Evolutionary conservation across 2,329 filamentous ascomycete species (phyloP).

Genomic region (Ophidiomyces ophidiicola): DNA sequence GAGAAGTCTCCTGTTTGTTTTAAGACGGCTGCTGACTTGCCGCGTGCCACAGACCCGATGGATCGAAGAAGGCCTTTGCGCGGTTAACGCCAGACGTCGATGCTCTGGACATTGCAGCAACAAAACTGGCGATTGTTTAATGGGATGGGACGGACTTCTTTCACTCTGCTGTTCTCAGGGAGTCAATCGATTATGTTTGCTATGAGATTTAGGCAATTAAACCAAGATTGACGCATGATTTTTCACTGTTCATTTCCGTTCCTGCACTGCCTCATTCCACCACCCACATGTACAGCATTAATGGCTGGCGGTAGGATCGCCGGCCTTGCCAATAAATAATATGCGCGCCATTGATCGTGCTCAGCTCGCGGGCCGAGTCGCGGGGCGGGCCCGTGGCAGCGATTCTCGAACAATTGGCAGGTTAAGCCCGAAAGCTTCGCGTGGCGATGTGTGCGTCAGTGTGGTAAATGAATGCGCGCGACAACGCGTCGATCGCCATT

Average conservation of each 20-base stretch:
- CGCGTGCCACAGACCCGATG: slow-evolving; percentile 58
- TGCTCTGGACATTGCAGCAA: slow-evolving; percentile 96
- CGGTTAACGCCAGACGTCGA: slow-evolving; percentile 93
- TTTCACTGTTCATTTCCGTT: not conserved
- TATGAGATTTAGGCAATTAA: slow-evolving; percentile 9
- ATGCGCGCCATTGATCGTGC: too few species aligned
- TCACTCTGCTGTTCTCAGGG: slow-evolving; percentile 11
- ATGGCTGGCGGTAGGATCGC: too few species aligned
- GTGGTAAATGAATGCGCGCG: too few species aligned
- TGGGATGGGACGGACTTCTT: slow-evolving; percentile 12
- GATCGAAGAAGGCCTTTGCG: slow-evolving; percentile 97
- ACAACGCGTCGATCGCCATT: too few species aligned
- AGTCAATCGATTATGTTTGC: slow-evolving; percentile 13
- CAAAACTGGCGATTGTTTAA: slow-evolving; percentile 96
- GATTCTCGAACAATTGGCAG: too few species aligned
- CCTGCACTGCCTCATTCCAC: too few species aligned
- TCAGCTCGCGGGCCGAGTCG: too few species aligned
- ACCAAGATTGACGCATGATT: slow-evolving; percentile 11
- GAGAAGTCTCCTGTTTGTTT: not conserved
- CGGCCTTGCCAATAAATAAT: too few species aligned
- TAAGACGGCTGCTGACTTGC: slow-evolving; percentile 13
- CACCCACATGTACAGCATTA: too few species aligned
- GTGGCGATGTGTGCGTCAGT: too few species aligned
- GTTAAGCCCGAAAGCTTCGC: too few species aligned
- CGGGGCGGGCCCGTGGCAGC: too few species aligned